Conservation (phyloP, 1,284 basidiomycete genomes). For the Coniferiporia weirii region DNA sequence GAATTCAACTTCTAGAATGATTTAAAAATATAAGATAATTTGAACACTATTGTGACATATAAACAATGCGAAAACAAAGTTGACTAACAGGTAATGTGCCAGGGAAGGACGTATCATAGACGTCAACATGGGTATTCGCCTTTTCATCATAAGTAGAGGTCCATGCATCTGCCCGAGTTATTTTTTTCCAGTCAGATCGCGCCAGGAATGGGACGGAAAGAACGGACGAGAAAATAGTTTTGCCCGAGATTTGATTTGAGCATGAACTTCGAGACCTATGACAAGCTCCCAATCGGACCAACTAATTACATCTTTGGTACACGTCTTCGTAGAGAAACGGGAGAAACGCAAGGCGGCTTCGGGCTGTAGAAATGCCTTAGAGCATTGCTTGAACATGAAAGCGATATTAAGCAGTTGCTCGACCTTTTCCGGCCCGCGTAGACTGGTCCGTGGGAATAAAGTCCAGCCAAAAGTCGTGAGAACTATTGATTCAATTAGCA, state of each 20-base stretch:
- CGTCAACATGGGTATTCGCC: conserved; percentile 76
- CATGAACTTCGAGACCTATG: conserved; percentile 94
- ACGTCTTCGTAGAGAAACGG: not conserved
- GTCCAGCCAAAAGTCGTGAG: not conserved
- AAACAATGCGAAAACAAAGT: conserved; percentile 2
- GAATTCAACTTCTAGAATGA: conserved; percentile 64
- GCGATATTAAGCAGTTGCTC: not conserved
- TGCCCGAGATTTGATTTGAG: conserved; percentile 81
- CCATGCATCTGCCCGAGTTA: conserved; percentile 36
- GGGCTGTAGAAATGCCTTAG: not conserved
- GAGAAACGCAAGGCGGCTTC: not conserved
- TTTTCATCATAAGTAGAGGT: conserved; percentile 47
- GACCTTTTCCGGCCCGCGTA: not conserved
- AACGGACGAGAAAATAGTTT: conserved; percentile 88
- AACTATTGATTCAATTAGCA: not conserved
- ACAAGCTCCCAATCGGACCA: conserved; percentile 79
- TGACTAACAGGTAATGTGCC: conserved; percentile 84
- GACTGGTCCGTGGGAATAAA: not conserved
- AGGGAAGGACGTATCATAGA: conserved; percentile 89
- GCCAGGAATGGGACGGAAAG: not conserved
- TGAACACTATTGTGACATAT: not conserved
- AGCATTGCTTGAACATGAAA: conserved; percentile 1
- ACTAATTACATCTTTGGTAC: conserved; percentile 28
- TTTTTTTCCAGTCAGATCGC: not conserved
- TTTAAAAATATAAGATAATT: conserved; percentile 9